Percentiles rank a stretch among this genome's conserved stretches.
phyloP scores from a whole-genome alignment of 2,329 filamentous ascomycete species.

The Neofusicoccum sp. region DNA sequence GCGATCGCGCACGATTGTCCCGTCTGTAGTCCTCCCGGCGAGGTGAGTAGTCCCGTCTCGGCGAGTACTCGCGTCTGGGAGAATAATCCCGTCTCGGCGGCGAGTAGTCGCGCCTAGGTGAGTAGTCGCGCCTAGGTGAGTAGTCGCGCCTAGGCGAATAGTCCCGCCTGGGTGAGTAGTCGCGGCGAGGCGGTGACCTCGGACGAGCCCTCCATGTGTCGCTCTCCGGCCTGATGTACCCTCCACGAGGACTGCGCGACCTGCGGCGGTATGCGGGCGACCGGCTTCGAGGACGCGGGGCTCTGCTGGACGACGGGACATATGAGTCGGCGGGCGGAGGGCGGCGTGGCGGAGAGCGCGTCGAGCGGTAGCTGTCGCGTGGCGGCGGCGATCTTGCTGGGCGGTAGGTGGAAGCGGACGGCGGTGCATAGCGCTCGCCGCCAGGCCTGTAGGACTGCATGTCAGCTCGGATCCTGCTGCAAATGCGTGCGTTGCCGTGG shows the following conservation, averaged over 20 bases:
- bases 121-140: conserved; percentile 43
- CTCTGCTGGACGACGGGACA: conserved; percentile 33
- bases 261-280: conserved; percentile 36
- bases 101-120: conserved; percentile 30
- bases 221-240: conserved; percentile 30
- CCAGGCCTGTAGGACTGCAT: conserved; percentile 13
- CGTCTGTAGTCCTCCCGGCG: conserved; percentile 21
- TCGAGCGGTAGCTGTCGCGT: conserved; percentile 37
- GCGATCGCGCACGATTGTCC: conserved; percentile 34
- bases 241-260: conserved; percentile 38
- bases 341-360: conserved; percentile 35
- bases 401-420: conserved; percentile 10
- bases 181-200: conserved; percentile 50
- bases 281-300: conserved; percentile 37
- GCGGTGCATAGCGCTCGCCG: conserved; percentile 18
- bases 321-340: conserved; percentile 41
- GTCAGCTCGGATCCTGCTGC: not conserved
- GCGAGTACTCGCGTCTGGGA: conserved; percentile 31
- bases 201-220: conserved; percentile 46
- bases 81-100: conserved; percentile 46
- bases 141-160: conserved; percentile 22
- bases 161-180: conserved; percentile 37
- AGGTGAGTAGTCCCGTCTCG: not conserved
- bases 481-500: not conserved
- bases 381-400: conserved; percentile 19